phyloP scores from a whole-genome alignment of 371 early-diverging fungal genomes.

The Apophysomyces ossiformis region DNA sequence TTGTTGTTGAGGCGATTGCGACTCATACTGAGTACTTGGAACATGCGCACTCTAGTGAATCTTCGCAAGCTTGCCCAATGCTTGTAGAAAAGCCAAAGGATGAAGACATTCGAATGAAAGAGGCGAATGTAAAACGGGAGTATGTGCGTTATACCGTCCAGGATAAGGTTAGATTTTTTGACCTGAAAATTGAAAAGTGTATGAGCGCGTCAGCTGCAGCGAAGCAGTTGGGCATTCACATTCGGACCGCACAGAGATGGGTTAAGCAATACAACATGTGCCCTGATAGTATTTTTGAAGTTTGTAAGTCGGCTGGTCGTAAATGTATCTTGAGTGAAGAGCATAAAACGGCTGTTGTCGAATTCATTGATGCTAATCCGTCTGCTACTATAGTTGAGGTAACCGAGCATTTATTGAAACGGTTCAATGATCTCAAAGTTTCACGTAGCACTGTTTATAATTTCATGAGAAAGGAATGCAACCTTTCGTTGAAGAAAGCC shows the following conservation, averaged over 20 bases:
- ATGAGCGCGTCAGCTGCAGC: conserved; percentile 11
- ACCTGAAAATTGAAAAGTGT: conserved; percentile 3
- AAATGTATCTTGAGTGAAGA: not conserved
- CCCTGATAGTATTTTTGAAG: not conserved
- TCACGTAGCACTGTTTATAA: no score
- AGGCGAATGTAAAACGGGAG: not conserved
- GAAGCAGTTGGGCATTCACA: conserved; percentile 24
- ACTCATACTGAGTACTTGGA: no score
- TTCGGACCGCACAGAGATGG: no score
- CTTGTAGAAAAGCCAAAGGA: conserved; percentile 7
- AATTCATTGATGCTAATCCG: no score
- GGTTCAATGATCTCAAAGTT: no score
- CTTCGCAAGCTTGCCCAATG: conserved; percentile 4
- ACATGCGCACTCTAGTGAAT: not conserved
- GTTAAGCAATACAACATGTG: no score
- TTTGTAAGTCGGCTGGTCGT: not conserved
- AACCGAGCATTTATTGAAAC: no score
- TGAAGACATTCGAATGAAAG: conserved; percentile 5
- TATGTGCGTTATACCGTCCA: no score
- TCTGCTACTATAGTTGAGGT: no score
- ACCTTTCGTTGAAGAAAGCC: no score
- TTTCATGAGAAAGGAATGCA: no score
- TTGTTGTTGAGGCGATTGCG: no score
- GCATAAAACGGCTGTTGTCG: not conserved
- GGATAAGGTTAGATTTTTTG: not conserved